A percentile compares a stretch with the other conserved stretches of the same genome.
Evolutionary conservation across 306 rosid genomes (phyloP).

Genomic region (Prunus fruticosa): DNA sequence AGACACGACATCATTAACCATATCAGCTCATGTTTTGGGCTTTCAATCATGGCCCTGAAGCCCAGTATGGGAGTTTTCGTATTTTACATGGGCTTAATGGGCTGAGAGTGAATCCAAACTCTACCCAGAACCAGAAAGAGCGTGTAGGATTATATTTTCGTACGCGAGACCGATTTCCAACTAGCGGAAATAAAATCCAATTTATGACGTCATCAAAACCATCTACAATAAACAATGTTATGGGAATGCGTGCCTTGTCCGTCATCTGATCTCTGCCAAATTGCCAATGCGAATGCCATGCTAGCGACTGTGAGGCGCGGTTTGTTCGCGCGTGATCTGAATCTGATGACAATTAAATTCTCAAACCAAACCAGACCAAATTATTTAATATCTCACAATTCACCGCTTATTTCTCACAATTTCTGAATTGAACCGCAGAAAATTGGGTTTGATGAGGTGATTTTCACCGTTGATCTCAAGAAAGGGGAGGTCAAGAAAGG

Average conservation of each 20-base stretch:
- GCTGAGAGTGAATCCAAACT: background rate
- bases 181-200: background rate
- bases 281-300: background rate
- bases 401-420: background rate
- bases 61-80: background rate
- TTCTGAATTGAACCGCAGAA: conserved; percentile 43
- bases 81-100: background rate
- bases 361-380: background rate
- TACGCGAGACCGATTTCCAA: background rate
- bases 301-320: background rate
- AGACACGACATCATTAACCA: conserved; percentile 24
- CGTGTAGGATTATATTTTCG: no score
- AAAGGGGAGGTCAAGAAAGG: conserved; percentile 81
- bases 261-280: background rate
- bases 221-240: background rate
- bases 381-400: no score
- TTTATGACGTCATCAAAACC: background rate
- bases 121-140: no score
- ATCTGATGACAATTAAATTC: background rate
- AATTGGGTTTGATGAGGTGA: conserved; percentile 73
- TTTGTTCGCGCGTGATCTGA: background rate
- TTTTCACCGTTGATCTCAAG: conserved; percentile 83
- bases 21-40: conserved; percentile 7
- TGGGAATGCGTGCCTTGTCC: background rate
- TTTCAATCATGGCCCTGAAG: background rate